phyloP scores from a whole-genome alignment of 768 basidiomycete species.

The Rhizopogon roseolus region DNA sequence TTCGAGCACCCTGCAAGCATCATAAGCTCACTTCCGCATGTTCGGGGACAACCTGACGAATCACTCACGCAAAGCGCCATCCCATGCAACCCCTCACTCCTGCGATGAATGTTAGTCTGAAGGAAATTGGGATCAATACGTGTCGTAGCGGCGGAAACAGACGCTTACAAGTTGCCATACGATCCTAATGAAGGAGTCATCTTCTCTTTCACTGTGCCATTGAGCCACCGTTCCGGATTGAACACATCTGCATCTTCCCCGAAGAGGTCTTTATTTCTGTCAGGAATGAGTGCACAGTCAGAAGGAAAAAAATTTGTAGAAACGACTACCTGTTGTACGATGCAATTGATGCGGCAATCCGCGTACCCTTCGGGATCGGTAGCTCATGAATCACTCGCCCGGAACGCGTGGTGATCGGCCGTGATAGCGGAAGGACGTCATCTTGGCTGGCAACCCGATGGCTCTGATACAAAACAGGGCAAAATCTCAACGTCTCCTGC shows the following conservation, averaged over 20 bases:
- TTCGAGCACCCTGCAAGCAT: slow-evolving; percentile 30
- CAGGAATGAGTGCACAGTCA: background rate
- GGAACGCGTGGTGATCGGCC: slow-evolving; percentile 15
- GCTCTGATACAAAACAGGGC: slow-evolving; percentile 27
- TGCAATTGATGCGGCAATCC: slow-evolving; percentile 15
- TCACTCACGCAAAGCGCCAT: slow-evolving; percentile 12
- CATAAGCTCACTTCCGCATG: background rate
- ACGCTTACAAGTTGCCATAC: slow-evolving; percentile 18
- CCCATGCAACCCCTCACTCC: slow-evolving; percentile 1
- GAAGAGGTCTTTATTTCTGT: slow-evolving; percentile 23
- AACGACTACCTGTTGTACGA: slow-evolving; percentile 22
- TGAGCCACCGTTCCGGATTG: slow-evolving; percentile 25
- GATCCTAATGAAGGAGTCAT: slow-evolving; percentile 8
- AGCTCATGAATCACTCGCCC: slow-evolving; percentile 20
- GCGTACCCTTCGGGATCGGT: slow-evolving; percentile 16
- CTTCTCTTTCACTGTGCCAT: slow-evolving; percentile 2
- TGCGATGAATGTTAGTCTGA: background rate
- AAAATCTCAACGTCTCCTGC: slow-evolving; percentile 28
- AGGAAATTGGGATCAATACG: background rate
- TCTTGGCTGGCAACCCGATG: slow-evolving; percentile 27
- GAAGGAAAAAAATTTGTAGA: background rate
- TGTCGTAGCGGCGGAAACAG: background rate
- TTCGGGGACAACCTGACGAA: background rate
- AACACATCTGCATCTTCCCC: slow-evolving; percentile 26
- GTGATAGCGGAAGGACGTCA: slow-evolving; percentile 31